A percentile compares a stretch with the other conserved stretches of the same genome.
Conservation (phyloP, 2,329 filamentous ascomycete species). For the Phoma sp. region DNA sequence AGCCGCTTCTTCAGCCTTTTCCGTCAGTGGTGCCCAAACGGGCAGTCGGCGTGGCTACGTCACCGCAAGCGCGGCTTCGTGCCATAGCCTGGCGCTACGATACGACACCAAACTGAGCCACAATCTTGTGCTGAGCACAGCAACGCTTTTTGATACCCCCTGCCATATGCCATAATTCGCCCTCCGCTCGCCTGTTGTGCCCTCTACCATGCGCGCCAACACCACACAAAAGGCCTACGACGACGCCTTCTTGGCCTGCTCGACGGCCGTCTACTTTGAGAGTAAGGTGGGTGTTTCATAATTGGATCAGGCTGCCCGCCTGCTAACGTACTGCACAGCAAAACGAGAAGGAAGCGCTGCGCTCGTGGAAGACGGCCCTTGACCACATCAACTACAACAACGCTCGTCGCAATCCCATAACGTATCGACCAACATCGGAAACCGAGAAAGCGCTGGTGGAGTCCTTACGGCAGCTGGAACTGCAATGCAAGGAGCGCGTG, state of each 20-base stretch:
- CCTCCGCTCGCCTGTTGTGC: slow-evolving; percentile 12
- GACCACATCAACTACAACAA: slow-evolving; percentile 89
- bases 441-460: slow-evolving; percentile 84
- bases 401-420: slow-evolving; percentile 72
- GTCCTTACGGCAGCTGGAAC: slow-evolving; percentile 79
- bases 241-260: slow-evolving; percentile 92
- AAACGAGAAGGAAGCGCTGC: slow-evolving; percentile 87
- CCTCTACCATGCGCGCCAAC: slow-evolving; percentile 59
- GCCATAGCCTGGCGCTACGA: slow-evolving; percentile 17
- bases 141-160: slow-evolving; percentile 44
- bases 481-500: slow-evolving; percentile 92
- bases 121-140: slow-evolving; percentile 14
- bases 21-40: slow-evolving; percentile 11
- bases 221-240: slow-evolving; percentile 97
- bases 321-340: slow-evolving; percentile 61
- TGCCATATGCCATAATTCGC: slow-evolving; percentile 42
- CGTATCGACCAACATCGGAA: slow-evolving; percentile 74
- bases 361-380: slow-evolving; percentile 87
- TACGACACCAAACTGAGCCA: slow-evolving; percentile 21
- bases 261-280: slow-evolving; percentile 95
- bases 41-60: slow-evolving; percentile 35
- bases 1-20: slow-evolving; percentile 17
- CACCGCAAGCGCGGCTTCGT: slow-evolving; percentile 32
- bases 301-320: background rate
- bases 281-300: slow-evolving; percentile 67